A percentile compares a stretch with the other conserved stretches of the same genome.
Evolutionary conservation across 495 filamentous ascomycete genomes (phyloP).

Genomic region (Bombardia bombarda): DNA sequence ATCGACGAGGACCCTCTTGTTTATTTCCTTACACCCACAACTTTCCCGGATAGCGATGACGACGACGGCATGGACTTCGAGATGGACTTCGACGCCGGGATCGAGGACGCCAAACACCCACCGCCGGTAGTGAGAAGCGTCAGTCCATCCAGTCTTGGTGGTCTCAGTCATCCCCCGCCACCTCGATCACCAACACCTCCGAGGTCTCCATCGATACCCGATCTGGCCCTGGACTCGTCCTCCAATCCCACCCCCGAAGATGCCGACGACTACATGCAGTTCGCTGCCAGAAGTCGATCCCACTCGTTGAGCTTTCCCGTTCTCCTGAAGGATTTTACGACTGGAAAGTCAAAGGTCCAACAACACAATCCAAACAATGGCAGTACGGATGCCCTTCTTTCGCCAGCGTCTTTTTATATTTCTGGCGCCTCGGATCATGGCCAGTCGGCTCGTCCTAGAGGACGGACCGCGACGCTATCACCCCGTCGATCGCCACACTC

Average conservation of each 20-base stretch:
- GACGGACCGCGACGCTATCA: constrained; percentile 6
- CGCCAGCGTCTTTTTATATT: constrained; percentile 18
- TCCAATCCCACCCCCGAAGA: constrained; percentile 20
- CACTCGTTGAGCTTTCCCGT: constrained; percentile 15
- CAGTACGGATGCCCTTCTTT: constrained; percentile 18
- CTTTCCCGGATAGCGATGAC: constrained; percentile 22
- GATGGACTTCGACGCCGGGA: constrained; percentile 45
- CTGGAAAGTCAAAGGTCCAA: constrained; percentile 6
- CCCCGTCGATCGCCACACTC: constrained; percentile 29
- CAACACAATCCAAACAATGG: background rate
- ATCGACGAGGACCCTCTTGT: constrained; percentile 39
- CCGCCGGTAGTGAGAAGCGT: constrained; percentile 34
- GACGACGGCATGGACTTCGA: constrained; percentile 37
- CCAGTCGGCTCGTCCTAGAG: background rate
- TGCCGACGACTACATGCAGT: constrained; percentile 33
- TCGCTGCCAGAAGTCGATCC: constrained; percentile 12
- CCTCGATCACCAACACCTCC: constrained; percentile 26
- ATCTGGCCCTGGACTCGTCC: constrained; percentile 21
- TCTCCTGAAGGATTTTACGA: constrained; percentile 15
- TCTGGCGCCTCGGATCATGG: background rate
- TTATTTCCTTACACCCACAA: constrained; percentile 42
- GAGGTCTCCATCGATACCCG: constrained; percentile 24
- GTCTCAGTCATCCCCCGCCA: constrained; percentile 36
- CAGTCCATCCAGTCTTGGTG: constrained; percentile 38
- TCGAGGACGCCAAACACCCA: constrained; percentile 38